These are phyloP conservation scores for Penicillium salamii DNA, from an alignment of 495 filamentous ascomycete species.

Conservation along the genomic window DNA sequence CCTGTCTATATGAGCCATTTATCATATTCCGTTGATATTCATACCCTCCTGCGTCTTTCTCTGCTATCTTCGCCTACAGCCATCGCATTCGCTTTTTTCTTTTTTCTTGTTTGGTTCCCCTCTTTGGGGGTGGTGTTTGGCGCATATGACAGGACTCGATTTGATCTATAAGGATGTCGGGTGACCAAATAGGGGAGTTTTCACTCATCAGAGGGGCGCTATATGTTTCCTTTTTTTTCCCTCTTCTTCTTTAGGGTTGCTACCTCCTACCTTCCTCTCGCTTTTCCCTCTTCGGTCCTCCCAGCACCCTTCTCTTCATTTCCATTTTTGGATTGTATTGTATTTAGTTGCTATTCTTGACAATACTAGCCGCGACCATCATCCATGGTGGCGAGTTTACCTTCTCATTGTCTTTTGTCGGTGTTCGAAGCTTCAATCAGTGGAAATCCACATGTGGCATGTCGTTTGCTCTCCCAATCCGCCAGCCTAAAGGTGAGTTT, in stretches of 20 bases:
- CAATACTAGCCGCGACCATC: neutral
- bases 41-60: conserved; percentile 18
- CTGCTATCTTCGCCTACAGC: neutral
- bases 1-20: conserved; percentile 31
- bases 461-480: too few relatives aligned
- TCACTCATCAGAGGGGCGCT: conserved; percentile 18
- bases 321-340: conserved; percentile 1
- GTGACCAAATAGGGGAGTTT: conserved; percentile 27
- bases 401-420: neutral
- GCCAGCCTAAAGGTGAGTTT: too few relatives aligned
- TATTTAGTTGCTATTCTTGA: neutral
- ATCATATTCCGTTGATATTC: conserved; percentile 12
- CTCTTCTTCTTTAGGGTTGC: neutral
- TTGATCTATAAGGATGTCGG: conserved; percentile 22
- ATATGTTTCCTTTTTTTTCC: conserved; percentile 4
- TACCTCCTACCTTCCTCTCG: conserved; percentile 3
- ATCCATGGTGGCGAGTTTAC: neutral
- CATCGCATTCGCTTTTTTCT: conserved; percentile 22
- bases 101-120: neutral
- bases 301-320: neutral
- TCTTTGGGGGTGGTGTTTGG: conserved; percentile 21
- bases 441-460: too few relatives aligned
- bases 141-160: conserved; percentile 17
- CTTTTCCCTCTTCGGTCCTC: neutral
- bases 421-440: too few relatives aligned